Evolutionary conservation across 2,329 filamentous ascomycete species (phyloP).

Genomic region (Alternaria gansuensis): DNA sequence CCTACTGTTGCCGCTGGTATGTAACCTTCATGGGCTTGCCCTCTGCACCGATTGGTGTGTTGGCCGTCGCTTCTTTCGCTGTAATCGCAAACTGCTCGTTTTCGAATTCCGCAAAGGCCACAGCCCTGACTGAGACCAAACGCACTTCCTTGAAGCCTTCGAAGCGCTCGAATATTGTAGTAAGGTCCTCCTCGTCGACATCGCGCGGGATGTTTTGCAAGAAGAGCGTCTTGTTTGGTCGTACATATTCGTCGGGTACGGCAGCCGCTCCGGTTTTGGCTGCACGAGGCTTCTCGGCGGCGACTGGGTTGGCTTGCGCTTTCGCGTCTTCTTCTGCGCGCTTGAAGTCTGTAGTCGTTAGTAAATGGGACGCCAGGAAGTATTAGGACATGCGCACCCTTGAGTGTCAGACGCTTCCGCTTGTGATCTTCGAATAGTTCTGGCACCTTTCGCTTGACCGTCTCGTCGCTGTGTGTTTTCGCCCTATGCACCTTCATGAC

Average conservation of each 20-base stretch:
- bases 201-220: slow-evolving; percentile 90
- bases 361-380: slow-evolving; percentile 46
- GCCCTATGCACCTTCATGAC: slow-evolving; percentile 86
- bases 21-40: slow-evolving; percentile 90
- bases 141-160: slow-evolving; percentile 95
- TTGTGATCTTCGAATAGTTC: slow-evolving; percentile 92
- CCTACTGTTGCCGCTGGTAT: slow-evolving; percentile 82
- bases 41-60: slow-evolving; percentile 78
- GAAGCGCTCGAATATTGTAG: slow-evolving; percentile 83
- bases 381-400: slow-evolving; percentile 67
- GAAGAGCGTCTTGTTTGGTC: slow-evolving; percentile 96
- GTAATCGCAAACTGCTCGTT: slow-evolving; percentile 86
- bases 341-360: slow-evolving; percentile 67
- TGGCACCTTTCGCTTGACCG: slow-evolving; percentile 75
- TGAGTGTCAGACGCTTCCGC: slow-evolving; percentile 82
- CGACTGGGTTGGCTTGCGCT: slow-evolving; percentile 74
- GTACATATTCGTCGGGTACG: slow-evolving; percentile 96
- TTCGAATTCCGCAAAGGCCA: slow-evolving; percentile 97
- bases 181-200: slow-evolving; percentile 81
- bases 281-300: slow-evolving; percentile 64
- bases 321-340: slow-evolving; percentile 83
- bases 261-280: slow-evolving; percentile 75
- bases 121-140: slow-evolving; percentile 84
- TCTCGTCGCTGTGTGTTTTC: slow-evolving; percentile 85
- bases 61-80: slow-evolving; percentile 91